phyloP scores from a whole-genome alignment of 768 basidiomycete genomes.

The Naganishia onofrii region DNA sequence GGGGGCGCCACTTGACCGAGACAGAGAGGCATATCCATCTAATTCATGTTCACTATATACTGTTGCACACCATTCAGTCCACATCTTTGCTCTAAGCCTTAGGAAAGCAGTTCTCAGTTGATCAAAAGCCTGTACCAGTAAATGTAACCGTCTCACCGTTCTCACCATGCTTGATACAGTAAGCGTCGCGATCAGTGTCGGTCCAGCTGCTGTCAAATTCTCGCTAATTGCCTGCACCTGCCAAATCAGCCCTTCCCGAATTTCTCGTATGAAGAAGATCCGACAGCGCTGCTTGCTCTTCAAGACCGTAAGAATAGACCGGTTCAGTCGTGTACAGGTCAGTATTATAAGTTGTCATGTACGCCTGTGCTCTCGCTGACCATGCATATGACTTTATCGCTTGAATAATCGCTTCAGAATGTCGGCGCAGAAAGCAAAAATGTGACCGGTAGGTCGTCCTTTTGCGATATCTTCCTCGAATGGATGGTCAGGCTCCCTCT shows the following conservation, averaged over 20 bases:
- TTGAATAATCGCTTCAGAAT: background rate
- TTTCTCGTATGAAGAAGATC: conserved; percentile 3
- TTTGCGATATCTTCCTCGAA: too few species aligned
- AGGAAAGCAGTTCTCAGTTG: too few species aligned
- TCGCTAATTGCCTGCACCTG: background rate
- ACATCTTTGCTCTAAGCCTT: too few species aligned
- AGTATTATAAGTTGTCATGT: background rate
- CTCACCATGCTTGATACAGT: background rate
- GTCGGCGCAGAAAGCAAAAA: conserved; percentile 3
- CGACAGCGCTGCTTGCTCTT: background rate
- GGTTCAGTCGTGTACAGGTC: background rate
- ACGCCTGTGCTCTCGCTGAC: too few species aligned
- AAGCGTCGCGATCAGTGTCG: background rate
- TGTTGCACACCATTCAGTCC: too few species aligned
- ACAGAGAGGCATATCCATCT: too few species aligned
- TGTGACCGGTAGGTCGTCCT: background rate
- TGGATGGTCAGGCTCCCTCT: background rate
- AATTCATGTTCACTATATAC: too few species aligned
- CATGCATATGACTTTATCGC: background rate
- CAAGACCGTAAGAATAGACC: conserved; percentile 8
- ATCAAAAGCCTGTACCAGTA: too few species aligned
- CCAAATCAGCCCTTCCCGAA: background rate
- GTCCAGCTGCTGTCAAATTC: too few species aligned
- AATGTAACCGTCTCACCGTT: too few species aligned
- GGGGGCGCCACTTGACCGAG: too few species aligned